Evolutionary conservation across 345 rosid species (phyloP).

Genomic region (Eucalyptus melliodora): DNA sequence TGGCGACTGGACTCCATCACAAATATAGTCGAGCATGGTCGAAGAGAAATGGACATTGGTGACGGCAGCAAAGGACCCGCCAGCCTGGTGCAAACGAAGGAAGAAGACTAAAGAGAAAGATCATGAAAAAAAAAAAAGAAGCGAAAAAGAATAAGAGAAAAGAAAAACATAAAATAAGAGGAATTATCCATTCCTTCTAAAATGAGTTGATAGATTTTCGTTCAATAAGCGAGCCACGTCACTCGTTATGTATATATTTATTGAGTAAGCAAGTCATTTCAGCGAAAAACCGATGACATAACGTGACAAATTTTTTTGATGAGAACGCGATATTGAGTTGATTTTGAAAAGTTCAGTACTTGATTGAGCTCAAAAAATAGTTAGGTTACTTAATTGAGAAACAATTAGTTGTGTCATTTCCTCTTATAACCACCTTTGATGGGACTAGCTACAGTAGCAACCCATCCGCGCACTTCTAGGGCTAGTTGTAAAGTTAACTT

Average conservation of each 20-base stretch:
- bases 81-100: neutral
- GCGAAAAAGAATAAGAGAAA: neutral
- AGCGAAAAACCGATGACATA: rapidly evolving
- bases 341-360: neutral
- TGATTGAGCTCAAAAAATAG: neutral
- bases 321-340: neutral
- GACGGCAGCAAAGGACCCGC: neutral
- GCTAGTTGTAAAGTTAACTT: neutral
- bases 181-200: too few relatives aligned
- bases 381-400: too few relatives aligned
- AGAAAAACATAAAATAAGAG: too few relatives aligned
- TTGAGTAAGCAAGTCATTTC: neutral
- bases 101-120: neutral
- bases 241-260: neutral
- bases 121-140: too few relatives aligned
- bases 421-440: neutral
- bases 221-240: neutral
- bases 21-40: neutral
- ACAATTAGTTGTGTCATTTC: neutral
- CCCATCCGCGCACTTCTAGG: neutral
- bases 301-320: neutral
- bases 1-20: neutral
- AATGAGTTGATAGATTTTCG: too few relatives aligned
- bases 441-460: neutral
- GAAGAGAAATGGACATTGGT: neutral